phyloP scores from a whole-genome alignment of 208 protist genomes.

The Leishmania lainsoni region DNA sequence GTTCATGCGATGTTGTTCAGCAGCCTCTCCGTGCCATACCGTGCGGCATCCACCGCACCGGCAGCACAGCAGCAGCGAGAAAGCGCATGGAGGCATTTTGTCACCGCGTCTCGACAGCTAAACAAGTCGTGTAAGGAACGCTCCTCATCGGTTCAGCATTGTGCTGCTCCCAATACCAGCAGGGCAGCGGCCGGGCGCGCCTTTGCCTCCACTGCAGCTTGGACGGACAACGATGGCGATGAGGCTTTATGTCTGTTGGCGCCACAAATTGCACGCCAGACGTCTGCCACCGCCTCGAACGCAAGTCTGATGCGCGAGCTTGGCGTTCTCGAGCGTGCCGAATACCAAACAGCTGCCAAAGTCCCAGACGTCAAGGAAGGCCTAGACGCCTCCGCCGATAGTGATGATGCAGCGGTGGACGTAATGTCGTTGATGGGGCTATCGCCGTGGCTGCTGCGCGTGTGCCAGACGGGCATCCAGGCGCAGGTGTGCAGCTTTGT shows the following conservation, averaged over 20 bases:
- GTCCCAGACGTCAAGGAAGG: not conserved
- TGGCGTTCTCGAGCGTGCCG: constrained; percentile 21
- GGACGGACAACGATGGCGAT: not conserved
- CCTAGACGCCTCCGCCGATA: not conserved
- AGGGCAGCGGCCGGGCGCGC: not conserved
- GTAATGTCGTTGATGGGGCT: not conserved
- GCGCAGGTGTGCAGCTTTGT: constrained; percentile 26
- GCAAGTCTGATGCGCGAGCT: constrained; percentile 25
- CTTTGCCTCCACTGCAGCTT: too few relatives aligned
- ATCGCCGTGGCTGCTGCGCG: constrained; percentile 5
- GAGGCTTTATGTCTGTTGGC: constrained; percentile 14
- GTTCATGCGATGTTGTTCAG: not conserved
- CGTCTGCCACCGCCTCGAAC: constrained; percentile 16
- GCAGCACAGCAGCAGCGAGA: not conserved
- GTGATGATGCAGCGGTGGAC: not conserved
- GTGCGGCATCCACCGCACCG: not conserved
- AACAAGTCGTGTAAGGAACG: not conserved
- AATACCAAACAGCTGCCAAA: not conserved
- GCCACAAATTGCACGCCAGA: constrained; percentile 14
- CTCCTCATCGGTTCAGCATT: not conserved
- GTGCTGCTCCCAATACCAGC: not conserved
- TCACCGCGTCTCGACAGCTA: constrained; percentile 21
- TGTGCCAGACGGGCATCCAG: constrained; percentile 23
- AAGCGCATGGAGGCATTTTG: constrained; percentile 30
- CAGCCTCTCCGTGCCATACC: not conserved